Evolutionary conservation across 768 basidiomycete genomes (phyloP), one percentile per base, ranked within the genome.

Genomic region (Sistotremastrum suecicum): DNA sequence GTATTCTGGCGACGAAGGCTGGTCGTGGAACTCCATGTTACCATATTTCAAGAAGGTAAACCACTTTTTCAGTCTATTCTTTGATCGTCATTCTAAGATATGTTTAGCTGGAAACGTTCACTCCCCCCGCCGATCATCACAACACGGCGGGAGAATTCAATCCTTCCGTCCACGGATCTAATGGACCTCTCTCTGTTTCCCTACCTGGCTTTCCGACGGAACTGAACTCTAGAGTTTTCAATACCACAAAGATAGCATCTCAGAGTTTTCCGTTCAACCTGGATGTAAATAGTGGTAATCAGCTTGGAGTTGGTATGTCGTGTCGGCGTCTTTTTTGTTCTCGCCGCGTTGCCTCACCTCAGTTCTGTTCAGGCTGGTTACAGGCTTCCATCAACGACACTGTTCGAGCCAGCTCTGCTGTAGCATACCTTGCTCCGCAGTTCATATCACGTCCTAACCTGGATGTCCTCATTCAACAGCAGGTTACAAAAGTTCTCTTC

Each of bases 331-430:
- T 2, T 7, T 12, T 20, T n/a, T 20, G 37, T 35, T 36, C 41
- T n/a, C 37, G 11, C 10, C 7, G 33, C 33, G 32, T 33, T 30
- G 6, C 11, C 48, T 35, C 42, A 8, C 37, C 59, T 39, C 68
- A 70, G 36, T 32, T 38, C n/a, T 39, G 46, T 42, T 12, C 39
- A 34, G 47, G 20, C 12, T 44, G 47, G 33, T 33, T 34, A 7
- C 47, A 35, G 10, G 41, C 11, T 31, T 36, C 11, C 30, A 39
- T 48, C 43, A 30, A 39, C 12, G 43, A 46, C 32, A 30, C 37
- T 34, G 41, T 34, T n/a, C 34, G 47, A 12, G 37, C 43, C 11
- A 46, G 42, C 8, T 7, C 45, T 29, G 42, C 45, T 28, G 45
- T 43, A 31, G 47, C 47, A 29, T 44, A 44, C 41, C 43, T 46